phyloP scores from a whole-genome alignment of 345 rosid species.

The Psidium friedrichsthalianum region DNA sequence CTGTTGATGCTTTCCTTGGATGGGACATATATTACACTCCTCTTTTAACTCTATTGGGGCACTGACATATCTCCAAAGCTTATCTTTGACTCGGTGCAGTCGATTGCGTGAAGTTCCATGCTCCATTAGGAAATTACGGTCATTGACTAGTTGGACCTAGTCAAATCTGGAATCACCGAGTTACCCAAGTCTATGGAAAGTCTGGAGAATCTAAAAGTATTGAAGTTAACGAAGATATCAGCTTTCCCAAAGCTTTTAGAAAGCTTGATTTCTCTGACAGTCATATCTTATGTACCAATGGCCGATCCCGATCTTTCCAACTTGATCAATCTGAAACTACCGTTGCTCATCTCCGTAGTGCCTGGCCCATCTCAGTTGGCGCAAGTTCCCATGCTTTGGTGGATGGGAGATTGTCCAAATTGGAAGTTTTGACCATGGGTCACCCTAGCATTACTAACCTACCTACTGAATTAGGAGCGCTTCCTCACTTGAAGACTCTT shows the following conservation, averaged over 20 bases:
- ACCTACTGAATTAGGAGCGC: not conserved
- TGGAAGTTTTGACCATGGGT: not conserved
- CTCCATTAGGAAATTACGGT: not conserved
- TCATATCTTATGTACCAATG: rapidly evolving
- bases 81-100: not conserved
- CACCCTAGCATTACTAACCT: not conserved
- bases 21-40: rapidly evolving
- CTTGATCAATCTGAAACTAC: not conserved
- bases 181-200: not conserved
- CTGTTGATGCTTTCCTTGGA: not conserved
- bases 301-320: not conserved
- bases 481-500: not conserved
- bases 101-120: rapidly evolving
- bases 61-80: not conserved
- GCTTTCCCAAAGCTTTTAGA: not conserved
- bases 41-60: not conserved
- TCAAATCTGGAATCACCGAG: rapidly evolving
- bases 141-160: not conserved
- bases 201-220: not conserved
- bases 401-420: not conserved
- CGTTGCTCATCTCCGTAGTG: rapidly evolving
- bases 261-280: not conserved
- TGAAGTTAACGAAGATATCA: not conserved
- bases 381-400: not conserved
- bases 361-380: not conserved